Conservation (phyloP, 768 basidiomycete species). For the Lyophyllum atratum region DNA sequence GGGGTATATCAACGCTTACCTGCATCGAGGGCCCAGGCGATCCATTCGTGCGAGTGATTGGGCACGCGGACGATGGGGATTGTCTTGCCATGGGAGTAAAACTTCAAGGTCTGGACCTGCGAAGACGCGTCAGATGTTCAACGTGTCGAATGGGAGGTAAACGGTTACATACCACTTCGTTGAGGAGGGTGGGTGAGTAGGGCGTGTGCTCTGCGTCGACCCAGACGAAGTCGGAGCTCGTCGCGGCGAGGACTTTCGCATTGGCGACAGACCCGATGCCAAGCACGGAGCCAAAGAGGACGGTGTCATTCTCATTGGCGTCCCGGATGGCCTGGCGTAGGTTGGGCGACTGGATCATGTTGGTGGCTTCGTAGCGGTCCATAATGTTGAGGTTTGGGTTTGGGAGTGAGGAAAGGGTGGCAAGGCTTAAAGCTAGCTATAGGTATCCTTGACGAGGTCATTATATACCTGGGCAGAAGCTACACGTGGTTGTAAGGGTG, state of each 20-base stretch:
- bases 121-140: not conserved
- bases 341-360: constrained; percentile 8
- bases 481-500: too few relatives aligned
- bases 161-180: not conserved
- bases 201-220: constrained; percentile 4
- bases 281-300: not conserved
- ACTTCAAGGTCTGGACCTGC: constrained; percentile 2
- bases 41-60: constrained; percentile 6
- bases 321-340: constrained; percentile 2
- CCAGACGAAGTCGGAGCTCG: constrained; percentile 3
- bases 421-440: not conserved
- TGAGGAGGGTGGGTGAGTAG: not conserved
- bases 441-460: too few relatives aligned
- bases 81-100: constrained; percentile 2
- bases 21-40: constrained; percentile 4
- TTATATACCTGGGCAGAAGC: too few relatives aligned
- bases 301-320: not conserved
- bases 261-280: constrained; percentile 2
- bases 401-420: not conserved
- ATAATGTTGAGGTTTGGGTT: not conserved
- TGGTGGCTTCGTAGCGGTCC: constrained; percentile 6
- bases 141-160: not conserved
- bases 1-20: too few relatives aligned
- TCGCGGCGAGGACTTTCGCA: constrained; percentile 6
- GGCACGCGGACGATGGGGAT: constrained; percentile 8